phyloP scores from a whole-genome alignment of 2,329 filamentous ascomycete species.

The Onygena corvina region DNA sequence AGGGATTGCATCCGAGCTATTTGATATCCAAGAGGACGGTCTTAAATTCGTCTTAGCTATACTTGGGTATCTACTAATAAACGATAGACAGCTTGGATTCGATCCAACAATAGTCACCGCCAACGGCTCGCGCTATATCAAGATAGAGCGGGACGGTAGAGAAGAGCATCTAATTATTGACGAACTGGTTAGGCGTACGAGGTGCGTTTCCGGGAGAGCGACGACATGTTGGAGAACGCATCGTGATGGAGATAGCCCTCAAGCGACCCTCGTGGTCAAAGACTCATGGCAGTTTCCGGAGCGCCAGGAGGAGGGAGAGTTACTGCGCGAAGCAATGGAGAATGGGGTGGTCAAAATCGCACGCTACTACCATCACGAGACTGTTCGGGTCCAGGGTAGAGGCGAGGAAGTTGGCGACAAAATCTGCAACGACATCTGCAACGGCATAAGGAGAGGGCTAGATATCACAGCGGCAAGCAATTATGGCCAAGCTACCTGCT shows the following conservation, averaged over 20 bases:
- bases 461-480: not conserved
- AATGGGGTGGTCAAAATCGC: constrained; percentile 20
- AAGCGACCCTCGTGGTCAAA: constrained; percentile 11
- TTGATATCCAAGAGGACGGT: constrained; percentile 10
- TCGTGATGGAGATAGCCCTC: constrained; percentile 19
- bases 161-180: constrained; percentile 34
- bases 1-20: constrained; percentile 31
- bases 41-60: constrained; percentile 3
- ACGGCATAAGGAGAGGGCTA: constrained; percentile 17
- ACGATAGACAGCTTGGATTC: constrained; percentile 33
- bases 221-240: constrained; percentile 39
- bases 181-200: constrained; percentile 24
- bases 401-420: too few relatives aligned
- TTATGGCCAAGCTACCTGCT: not conserved
- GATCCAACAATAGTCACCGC: constrained; percentile 33
- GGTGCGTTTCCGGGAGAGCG: constrained; percentile 29
- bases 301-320: constrained; percentile 20
- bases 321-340: constrained; percentile 19
- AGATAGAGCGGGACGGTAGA: constrained; percentile 14
- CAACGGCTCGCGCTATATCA: constrained; percentile 5
- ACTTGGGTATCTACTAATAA: constrained; percentile 24
- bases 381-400: constrained; percentile 15
- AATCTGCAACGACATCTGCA: constrained; percentile 18
- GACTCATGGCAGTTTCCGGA: constrained; percentile 24
- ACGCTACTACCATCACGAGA: constrained; percentile 21